phyloP scores from a whole-genome alignment of 2,329 filamentous ascomycete species.

The Fusarium napiforme region DNA sequence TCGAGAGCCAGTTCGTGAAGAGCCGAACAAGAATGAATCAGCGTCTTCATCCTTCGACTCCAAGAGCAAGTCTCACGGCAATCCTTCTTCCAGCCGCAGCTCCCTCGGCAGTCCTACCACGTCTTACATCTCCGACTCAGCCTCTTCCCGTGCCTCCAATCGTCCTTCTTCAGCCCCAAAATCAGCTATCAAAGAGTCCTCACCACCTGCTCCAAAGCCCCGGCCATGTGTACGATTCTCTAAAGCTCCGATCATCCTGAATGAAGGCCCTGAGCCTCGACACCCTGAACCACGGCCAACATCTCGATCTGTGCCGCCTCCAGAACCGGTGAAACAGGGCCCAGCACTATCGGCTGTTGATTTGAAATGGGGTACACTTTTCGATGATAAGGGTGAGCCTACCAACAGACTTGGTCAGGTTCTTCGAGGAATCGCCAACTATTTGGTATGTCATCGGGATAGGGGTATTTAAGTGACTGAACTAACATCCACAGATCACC shows the following conservation, averaged over 20 bases:
- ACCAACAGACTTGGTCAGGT: constrained; percentile 77
- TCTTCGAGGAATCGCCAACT: constrained; percentile 76
- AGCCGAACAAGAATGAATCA: constrained; percentile 17
- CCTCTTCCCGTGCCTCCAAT: constrained; percentile 26
- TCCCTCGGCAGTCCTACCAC: constrained; percentile 29
- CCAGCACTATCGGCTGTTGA: constrained; percentile 62
- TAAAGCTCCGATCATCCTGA: constrained; percentile 43
- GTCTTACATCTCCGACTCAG: constrained; percentile 38
- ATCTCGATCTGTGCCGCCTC: constrained; percentile 11
- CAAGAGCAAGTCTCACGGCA: not conserved
- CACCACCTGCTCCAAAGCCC: constrained; percentile 22
- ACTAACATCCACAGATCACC: constrained; percentile 43
- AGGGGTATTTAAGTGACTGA: no score
- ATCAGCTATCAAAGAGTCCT: constrained; percentile 5
- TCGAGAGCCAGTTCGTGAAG: constrained; percentile 39
- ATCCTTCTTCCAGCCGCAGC: constrained; percentile 6
- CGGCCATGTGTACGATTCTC: constrained; percentile 49
- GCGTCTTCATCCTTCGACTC: not conserved
- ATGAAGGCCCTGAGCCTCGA: constrained; percentile 26
- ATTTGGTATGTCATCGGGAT: constrained; percentile 67
- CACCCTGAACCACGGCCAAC: constrained; percentile 6
- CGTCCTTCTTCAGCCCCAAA: constrained; percentile 14
- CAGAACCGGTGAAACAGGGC: not conserved
- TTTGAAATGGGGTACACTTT: constrained; percentile 80
- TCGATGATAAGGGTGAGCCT: constrained; percentile 73